Base-by-base conservation (phyloP, 805 yeast genomes). In the Saturnispora quitensis region DNA sequence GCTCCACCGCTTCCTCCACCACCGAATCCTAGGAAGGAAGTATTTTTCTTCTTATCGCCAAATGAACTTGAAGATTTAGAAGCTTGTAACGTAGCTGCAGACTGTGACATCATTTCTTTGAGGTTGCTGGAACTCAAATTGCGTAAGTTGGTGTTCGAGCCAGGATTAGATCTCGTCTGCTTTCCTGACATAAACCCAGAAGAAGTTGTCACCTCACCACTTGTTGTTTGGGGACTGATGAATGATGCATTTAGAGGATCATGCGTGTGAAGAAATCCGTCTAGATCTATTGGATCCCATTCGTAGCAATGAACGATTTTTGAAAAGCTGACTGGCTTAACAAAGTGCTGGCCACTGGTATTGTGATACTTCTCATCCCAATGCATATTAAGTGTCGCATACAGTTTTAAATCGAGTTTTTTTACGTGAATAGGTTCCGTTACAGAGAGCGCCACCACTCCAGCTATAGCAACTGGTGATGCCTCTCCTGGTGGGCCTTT, bases 401-500 rank as follows among this genome's bases (percentile, higher is more conserved):
- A 77, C 24, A 93, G 64, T 55, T 81, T 77, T 50, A 93, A 67
- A 4, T 79, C 66, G 55, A 93, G 67, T 57, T 76, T 78, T 62
- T 80, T 84, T 48, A 91, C 74, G 15, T 80, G 68, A 51, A 88
- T 69, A 3, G 96, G 87, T 57, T 91, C 98, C 12, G 75, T 73
- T 0, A 87, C 80, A 0, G 90, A 76, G 25, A 93, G 67, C 1
- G 84, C 89, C 24, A 93, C 81, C 10, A 80, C 80, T 4, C 99
- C 99, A 1, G 84, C 70, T 27, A 93, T 66, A 6, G 85, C 69
- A 3, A 80, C 86, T 2, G 96, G 82, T 0, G 88, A 75, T 0
- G 97, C 96, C 49, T 84, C 90, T 35, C 76, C 74, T 5, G 84
- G 81, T 1, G 84, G 62, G 1, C 99, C 99, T 58, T 89, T 84